These are phyloP conservation scores for Grifola frondosa DNA, from an alignment of 1,284 basidiomycete species.

Conservation along the genomic window DNA sequence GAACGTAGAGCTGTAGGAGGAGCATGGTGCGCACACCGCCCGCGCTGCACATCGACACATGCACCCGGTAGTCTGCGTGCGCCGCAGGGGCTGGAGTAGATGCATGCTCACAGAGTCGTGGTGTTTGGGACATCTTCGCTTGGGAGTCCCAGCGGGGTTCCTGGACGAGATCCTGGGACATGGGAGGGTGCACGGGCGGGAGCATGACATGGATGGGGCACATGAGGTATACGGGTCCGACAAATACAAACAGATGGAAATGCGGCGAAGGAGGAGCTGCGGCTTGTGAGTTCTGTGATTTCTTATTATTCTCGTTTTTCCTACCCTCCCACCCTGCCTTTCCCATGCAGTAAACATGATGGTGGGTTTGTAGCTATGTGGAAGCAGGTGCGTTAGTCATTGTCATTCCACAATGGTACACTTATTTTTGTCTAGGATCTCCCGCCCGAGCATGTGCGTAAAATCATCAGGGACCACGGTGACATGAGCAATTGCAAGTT, in stretches of 20 bases:
- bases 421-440: slow-evolving; percentile 54
- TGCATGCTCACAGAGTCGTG: slow-evolving; percentile 40
- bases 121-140: slow-evolving; percentile 65
- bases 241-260: no score
- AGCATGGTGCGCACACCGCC: slow-evolving; percentile 79
- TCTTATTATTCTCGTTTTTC: no score
- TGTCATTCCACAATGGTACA: slow-evolving; percentile 5
- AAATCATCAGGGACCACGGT: slow-evolving; percentile 96
- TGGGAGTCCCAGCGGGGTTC: slow-evolving; percentile 53
- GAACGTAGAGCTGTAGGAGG: slow-evolving; percentile 65
- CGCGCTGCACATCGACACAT: slow-evolving; percentile 49
- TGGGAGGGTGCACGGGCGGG: not conserved
- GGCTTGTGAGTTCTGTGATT: no score
- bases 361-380: slow-evolving; percentile 89
- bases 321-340: no score
- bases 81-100: slow-evolving; percentile 56
- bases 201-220: no score
- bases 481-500: slow-evolving; percentile 97
- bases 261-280: no score
- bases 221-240: no score
- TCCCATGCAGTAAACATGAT: no score
- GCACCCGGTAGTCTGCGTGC: slow-evolving; percentile 71
- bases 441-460: slow-evolving; percentile 90
- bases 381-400: slow-evolving; percentile 65
- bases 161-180: slow-evolving; percentile 54